phyloP scores from a whole-genome alignment of 495 filamentous ascomycete species.

The Bathelium albidoporum region DNA sequence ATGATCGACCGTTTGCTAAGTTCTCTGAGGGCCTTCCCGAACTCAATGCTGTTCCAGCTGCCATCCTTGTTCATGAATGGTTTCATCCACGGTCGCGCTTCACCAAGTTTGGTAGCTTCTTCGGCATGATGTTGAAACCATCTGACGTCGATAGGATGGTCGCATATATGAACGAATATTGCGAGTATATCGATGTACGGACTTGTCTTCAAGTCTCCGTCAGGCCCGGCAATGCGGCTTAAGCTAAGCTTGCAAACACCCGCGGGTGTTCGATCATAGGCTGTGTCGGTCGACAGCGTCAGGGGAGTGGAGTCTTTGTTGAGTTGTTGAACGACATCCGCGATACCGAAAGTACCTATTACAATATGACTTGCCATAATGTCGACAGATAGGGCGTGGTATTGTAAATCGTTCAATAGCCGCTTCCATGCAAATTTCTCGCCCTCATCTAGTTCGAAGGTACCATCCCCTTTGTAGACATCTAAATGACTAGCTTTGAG shows the following conservation, averaged over 20 bases:
- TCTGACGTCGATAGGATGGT: not conserved
- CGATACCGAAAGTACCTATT: not conserved
- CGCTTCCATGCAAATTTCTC: not conserved
- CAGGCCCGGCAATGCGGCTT: not conserved
- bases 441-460: not conserved
- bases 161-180: not conserved
- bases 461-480: not conserved
- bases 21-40: not conserved
- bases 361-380: not conserved
- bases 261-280: not conserved
- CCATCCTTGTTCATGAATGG: not conserved
- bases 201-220: not conserved
- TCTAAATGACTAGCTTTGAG: not conserved
- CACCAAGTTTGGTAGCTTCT: not conserved
- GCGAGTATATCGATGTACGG: not conserved
- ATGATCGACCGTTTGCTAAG: not conserved
- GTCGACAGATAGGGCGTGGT: not conserved
- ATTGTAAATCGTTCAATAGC: not conserved
- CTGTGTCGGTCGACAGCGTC: too few relatives aligned
- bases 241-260: not conserved
- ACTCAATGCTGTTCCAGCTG: not conserved
- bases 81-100: not conserved
- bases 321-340: not conserved
- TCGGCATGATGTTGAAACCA: not conserved
- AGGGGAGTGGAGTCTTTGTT: not conserved